Percentiles rank a stretch among this genome's conserved stretches.
Evolutionary conservation across 1,139 yeast species (phyloP).

Genomic region (Yamadazyma mexicana): DNA sequence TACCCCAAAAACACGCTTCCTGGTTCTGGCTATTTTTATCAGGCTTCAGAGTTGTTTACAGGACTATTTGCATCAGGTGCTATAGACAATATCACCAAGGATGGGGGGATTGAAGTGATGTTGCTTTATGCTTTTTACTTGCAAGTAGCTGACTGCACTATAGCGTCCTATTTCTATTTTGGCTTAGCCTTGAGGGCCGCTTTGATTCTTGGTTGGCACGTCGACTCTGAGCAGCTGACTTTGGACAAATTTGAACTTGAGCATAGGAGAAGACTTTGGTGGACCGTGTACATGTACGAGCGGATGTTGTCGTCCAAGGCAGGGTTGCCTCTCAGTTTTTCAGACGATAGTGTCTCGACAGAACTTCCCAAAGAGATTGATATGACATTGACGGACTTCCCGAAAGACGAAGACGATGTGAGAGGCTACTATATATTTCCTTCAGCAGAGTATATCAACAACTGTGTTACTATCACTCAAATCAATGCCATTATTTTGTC

Average conservation of each 20-base stretch:
- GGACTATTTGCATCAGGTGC: constrained; percentile 80
- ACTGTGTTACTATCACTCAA: constrained; percentile 79
- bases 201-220: constrained; percentile 78
- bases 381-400: constrained; percentile 52
- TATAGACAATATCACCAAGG: constrained; percentile 71
- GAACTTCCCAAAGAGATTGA: constrained; percentile 74
- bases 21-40: constrained; percentile 74
- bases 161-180: constrained; percentile 77
- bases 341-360: constrained; percentile 77
- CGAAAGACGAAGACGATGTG: constrained; percentile 51
- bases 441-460: constrained; percentile 74
- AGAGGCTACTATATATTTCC: constrained; percentile 69
- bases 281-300: constrained; percentile 91
- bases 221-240: constrained; percentile 70
- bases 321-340: constrained; percentile 75
- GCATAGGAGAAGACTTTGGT: constrained; percentile 82
- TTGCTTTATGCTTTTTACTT: constrained; percentile 75
- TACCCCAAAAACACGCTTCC: constrained; percentile 52
- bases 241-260: constrained; percentile 68
- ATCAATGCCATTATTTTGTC: constrained; percentile 75
- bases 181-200: constrained; percentile 79
- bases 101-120: constrained; percentile 81
- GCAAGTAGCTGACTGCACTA: constrained; percentile 84
- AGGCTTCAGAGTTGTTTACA: constrained; percentile 73
- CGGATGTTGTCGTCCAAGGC: constrained; percentile 84